Evolutionary conservation across 768 basidiomycete species (phyloP), one percentile per base, ranked within the genome.

Genomic region (Leucosporidium yakuticum): DNA sequence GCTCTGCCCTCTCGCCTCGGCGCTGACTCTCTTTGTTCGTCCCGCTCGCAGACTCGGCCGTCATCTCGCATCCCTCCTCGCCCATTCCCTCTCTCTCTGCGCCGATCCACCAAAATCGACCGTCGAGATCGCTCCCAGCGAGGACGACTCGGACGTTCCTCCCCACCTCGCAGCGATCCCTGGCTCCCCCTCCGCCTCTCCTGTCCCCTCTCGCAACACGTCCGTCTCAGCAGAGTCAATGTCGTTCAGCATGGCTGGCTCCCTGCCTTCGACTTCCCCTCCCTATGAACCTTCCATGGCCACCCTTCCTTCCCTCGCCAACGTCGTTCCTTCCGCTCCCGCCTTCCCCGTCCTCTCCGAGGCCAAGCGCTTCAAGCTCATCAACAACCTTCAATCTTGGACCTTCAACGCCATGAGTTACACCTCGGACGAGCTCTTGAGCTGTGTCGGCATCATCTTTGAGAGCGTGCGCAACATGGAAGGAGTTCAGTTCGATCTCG

Each of bases 351-450:
- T 39, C 39, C 48, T 73, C 6, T 62, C 69, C 19, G 67, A 74
- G 6, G 70, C 75, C 25, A 75, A 77, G 58, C 85, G 90, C 68
- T 76, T 78, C 27, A 82, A 85, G 31, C 83, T 96, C 59, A 87
- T 95, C 73, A 77, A 80, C 27, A 81, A 82, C 0, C 82, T 96
- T 20, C 86, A 88, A 66, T 83, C 82, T 19, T 99, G 95, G 95
- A 81, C 88, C 71, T 99, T 97, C 77, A 88, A 96, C 76, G 93
- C 95, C 6, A 87, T 90, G 79, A 83, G 83, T 49, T 84, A 96
- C 48, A 84, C 86, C 27, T 86, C 90, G 63, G 88, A 89, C 62
- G 90, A 98, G 78, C 83, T 91, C 17, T 81, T 90, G 20, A 84
- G 86, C 27, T 92, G 90, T 74, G 87, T 90, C 0, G 83, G 89